phyloP scores from a whole-genome alignment of 371 early-diverging fungal species.

The Mucor saturninus region DNA sequence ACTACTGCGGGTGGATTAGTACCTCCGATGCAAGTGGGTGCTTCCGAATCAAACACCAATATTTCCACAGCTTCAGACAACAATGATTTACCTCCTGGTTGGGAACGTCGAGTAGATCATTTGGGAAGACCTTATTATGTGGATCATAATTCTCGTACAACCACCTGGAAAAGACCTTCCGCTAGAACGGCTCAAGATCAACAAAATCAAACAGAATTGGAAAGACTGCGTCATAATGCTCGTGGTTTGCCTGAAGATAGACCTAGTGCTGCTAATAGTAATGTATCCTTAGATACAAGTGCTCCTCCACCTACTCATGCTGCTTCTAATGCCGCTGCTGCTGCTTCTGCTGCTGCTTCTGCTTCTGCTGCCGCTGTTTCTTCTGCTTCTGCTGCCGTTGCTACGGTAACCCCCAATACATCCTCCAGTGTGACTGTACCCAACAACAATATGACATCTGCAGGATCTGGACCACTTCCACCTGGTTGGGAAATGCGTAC shows the following conservation, averaged over 20 bases:
- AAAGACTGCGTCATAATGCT: constrained; percentile 78
- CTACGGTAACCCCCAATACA: background rate
- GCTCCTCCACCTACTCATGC: background rate
- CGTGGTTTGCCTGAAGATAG: constrained; percentile 81
- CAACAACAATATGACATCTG: constrained; percentile 64
- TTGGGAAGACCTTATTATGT: constrained; percentile 75
- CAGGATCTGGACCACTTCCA: constrained; percentile 88
- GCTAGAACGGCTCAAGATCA: constrained; percentile 59
- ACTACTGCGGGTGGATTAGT: constrained; percentile 4
- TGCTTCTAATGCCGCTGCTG: background rate
- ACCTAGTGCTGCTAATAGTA: constrained; percentile 22
- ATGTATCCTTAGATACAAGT: constrained; percentile 9
- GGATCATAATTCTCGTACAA: constrained; percentile 72
- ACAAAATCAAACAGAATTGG: constrained; percentile 68
- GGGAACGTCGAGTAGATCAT: constrained; percentile 77
- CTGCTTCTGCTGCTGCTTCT: background rate
- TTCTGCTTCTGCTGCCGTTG: background rate
- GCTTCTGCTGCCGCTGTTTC: no score
- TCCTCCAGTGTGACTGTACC: constrained; percentile 37
- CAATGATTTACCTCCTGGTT: constrained; percentile 47
- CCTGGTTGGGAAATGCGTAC: constrained; percentile 92
- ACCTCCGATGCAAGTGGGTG: no score
- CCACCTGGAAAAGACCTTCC: constrained; percentile 77
- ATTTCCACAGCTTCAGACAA: constrained; percentile 5
- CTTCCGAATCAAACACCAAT: constrained; percentile 12